Evolutionary conservation across 257 asterid species (phyloP).

Genomic region (Solanum sejunctum): DNA sequence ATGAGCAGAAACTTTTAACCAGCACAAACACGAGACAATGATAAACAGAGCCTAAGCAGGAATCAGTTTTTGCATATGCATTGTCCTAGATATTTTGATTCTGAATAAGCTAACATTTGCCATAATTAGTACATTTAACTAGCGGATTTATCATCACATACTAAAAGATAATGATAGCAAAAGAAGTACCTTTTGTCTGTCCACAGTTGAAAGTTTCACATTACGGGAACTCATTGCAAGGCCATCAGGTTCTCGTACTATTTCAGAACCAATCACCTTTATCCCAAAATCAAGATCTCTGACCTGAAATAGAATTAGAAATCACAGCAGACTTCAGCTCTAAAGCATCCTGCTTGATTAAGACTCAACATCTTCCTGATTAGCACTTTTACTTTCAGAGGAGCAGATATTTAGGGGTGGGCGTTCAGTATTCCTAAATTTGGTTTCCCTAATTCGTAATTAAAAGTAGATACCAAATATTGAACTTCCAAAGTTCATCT

Average conservation of each 20-base stretch:
- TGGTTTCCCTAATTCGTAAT: neutral
- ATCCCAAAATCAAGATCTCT: slow-evolving; percentile 88
- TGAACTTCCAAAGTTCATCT: neutral
- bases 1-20: neutral
- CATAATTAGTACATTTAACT: neutral
- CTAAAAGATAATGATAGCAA: neutral
- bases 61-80: neutral
- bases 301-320: slow-evolving; percentile 33
- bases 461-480: neutral
- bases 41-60: neutral
- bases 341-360: neutral
- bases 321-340: neutral
- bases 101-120: neutral
- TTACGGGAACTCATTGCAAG: slow-evolving; percentile 97
- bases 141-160: neutral
- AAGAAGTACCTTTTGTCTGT: slow-evolving; percentile 54
- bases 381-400: neutral
- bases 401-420: neutral
- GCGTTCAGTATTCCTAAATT: neutral
- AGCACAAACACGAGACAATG: neutral
- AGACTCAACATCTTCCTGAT: neutral
- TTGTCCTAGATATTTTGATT: neutral
- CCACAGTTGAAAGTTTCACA: slow-evolving; percentile 55
- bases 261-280: slow-evolving; percentile 57
- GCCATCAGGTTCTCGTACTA: slow-evolving; percentile 71